Evolutionary conservation across 495 filamentous ascomycete genomes (phyloP).

Genomic region (Bacidia rubella): DNA sequence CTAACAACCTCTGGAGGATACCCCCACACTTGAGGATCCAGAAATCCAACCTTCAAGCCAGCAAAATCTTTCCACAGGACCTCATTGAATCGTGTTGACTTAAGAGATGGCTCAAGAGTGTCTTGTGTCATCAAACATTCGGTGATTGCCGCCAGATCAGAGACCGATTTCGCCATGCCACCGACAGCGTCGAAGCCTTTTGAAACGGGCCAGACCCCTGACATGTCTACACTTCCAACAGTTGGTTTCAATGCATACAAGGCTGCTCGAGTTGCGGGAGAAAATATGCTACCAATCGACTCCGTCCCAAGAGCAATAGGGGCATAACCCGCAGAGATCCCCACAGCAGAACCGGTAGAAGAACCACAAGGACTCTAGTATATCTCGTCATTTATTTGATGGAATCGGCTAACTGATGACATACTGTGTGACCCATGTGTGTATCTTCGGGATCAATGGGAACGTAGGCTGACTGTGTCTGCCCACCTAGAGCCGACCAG

Average conservation of each 20-base stretch:
- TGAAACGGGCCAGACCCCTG: constrained; percentile 17
- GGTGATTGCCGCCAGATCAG: constrained; percentile 18
- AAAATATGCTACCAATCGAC: constrained; percentile 29
- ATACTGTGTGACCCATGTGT: constrained; percentile 18
- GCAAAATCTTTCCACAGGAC: constrained; percentile 5
- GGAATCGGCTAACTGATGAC: background rate
- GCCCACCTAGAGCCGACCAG: constrained; percentile 32
- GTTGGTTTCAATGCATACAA: constrained; percentile 28
- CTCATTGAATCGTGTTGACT: background rate
- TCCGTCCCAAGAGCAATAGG: constrained; percentile 31
- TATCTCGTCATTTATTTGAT: background rate
- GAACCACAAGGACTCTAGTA: constrained; percentile 29
- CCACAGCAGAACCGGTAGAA: constrained; percentile 33
- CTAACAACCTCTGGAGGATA: constrained; percentile 8
- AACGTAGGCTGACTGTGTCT: constrained; percentile 32
- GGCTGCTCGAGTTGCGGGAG: constrained; percentile 24
- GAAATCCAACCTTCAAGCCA: constrained; percentile 18
- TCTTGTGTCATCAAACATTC: constrained; percentile 12
- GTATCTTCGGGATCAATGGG: constrained; percentile 15
- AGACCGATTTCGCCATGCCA: constrained; percentile 22
- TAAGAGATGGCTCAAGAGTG: background rate
- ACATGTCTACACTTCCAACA: constrained; percentile 15
- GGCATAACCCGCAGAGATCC: constrained; percentile 27
- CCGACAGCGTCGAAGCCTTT: constrained; percentile 22
- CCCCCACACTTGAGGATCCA: constrained; percentile 20